Evolutionary conservation across 2,329 filamentous ascomycete species (phyloP).

Genomic region (Thelonectria rubi): DNA sequence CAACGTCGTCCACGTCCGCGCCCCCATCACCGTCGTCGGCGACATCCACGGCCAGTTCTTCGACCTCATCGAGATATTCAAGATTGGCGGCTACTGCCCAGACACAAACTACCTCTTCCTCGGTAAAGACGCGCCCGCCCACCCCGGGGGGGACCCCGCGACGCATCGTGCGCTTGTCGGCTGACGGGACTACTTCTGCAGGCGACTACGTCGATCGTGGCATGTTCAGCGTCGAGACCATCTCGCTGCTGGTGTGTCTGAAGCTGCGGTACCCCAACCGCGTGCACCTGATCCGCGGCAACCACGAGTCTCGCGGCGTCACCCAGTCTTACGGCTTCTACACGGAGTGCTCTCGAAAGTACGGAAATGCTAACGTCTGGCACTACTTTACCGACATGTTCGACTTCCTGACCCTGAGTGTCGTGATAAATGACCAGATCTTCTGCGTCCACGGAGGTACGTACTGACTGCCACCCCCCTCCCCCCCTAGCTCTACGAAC

Average conservation of each 20-base stretch:
- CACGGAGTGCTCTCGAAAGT: conserved; percentile 96
- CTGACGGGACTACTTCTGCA: conserved; percentile 47
- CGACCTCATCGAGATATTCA: conserved; percentile 98
- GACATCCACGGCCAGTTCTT: conserved; percentile 99
- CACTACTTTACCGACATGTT: conserved; percentile 99
- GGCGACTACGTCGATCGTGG: conserved; percentile 98
- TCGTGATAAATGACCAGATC: conserved; percentile 98
- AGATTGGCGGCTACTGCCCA: conserved; percentile 95
- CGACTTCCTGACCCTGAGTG: conserved; percentile 94
- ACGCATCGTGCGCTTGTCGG: not conserved
- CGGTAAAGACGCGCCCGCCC: conserved; percentile 63
- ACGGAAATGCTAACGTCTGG: conserved; percentile 98
- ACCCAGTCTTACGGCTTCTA: conserved; percentile 99
- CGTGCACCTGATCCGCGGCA: conserved; percentile 95
- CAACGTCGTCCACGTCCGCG: conserved; percentile 97
- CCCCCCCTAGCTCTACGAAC: not conserved
- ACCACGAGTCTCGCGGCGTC: conserved; percentile 96
- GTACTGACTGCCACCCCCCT: conserved; percentile 28
- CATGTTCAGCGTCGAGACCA: conserved; percentile 98
- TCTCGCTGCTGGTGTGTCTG: conserved; percentile 94
- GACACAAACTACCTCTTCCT: conserved; percentile 99
- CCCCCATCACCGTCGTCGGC: conserved; percentile 95
- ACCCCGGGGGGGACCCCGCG: not conserved
- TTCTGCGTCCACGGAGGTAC: conserved; percentile 95
- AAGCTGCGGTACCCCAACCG: conserved; percentile 96